Evolutionary conservation across 345 rosid genomes (phyloP), one percentile per base, ranked within the genome.

Genomic region (Iberis pinnata): DNA sequence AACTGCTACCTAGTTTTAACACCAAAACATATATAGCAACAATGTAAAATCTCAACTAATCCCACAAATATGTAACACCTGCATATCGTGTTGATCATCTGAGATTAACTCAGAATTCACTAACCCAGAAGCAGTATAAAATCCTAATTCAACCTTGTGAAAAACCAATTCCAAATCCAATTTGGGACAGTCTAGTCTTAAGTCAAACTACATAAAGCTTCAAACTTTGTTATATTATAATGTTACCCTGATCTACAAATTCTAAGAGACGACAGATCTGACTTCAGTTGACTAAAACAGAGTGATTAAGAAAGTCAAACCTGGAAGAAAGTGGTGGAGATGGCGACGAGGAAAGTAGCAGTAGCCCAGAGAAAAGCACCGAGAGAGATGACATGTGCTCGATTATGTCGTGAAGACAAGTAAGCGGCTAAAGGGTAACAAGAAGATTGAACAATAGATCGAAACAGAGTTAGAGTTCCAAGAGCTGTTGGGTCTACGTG

Each of bases 351-450:
- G 47, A 84, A 75, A 19, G 92, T 84, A 2, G 88, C 85, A 3
- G 73, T 61, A 14, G 92, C 76, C 92, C 85, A 81, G 2, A 84
- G 81, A 24, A 78, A 75, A 44, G 88, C 85, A 1, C 88, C 92
- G 15, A 78, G 68, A 55, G 88, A 75, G 65, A 84, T 81, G 45
- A 84, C 85, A 50, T 75, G 81, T 38, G 85, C 78, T 18, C 92
- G 80, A 43, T 81, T 84, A 60, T 75, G 76, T 12, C 67, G 42
- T 1, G 61, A 42, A 56, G 83, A 65, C 7, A 84, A 72, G 69
- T 75, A 84, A 65, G 83, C 88, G n/a, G 88, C 88, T 46, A 84
- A 46, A 20, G 88, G 92, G 61, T 78, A 81, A 49, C 79, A 75
- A 41, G 44, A 69, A 35, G 74, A 51, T 56, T 84, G 88, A n/a